A percentile compares a stretch with the other conserved stretches of the same genome.
Evolutionary conservation across 345 rosid species (phyloP).

Genomic region (Rhodamnia argentea): DNA sequence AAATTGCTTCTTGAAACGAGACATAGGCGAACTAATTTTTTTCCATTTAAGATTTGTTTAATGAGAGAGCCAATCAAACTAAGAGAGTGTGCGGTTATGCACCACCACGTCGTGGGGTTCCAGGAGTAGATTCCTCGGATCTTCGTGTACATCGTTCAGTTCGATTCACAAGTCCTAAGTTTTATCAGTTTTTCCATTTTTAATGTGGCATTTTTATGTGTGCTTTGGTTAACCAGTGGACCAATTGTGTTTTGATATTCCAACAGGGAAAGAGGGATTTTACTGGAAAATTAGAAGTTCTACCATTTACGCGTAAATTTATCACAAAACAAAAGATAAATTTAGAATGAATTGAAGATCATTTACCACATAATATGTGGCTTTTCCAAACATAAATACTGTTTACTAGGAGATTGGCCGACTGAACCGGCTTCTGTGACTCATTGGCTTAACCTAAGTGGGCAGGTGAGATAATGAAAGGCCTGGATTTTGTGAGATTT

Average conservation of each 20-base stretch:
- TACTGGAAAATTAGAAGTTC: background rate
- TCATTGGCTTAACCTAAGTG: background rate
- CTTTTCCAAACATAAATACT: background rate
- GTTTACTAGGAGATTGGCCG: background rate
- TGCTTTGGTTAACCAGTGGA: background rate
- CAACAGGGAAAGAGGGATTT: background rate
- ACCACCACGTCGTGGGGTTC: background rate
- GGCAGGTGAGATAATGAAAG: background rate
- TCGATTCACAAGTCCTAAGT: background rate
- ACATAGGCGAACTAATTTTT: background rate
- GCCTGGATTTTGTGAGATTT: background rate
- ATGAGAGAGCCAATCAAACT: background rate
- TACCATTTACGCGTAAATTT: background rate
- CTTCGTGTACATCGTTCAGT: background rate
- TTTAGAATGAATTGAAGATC: background rate
- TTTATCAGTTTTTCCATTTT: background rate
- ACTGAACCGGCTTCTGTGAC: background rate
- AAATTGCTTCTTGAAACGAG: background rate
- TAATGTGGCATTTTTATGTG: background rate
- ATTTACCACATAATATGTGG: background rate
- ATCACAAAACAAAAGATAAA: background rate
- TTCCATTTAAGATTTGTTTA: background rate
- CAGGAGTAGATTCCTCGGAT: background rate
- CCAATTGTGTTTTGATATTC: background rate
- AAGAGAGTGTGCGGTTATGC: background rate